phyloP scores from a whole-genome alignment of 306 rosid species.

The Vigna angularis region DNA sequence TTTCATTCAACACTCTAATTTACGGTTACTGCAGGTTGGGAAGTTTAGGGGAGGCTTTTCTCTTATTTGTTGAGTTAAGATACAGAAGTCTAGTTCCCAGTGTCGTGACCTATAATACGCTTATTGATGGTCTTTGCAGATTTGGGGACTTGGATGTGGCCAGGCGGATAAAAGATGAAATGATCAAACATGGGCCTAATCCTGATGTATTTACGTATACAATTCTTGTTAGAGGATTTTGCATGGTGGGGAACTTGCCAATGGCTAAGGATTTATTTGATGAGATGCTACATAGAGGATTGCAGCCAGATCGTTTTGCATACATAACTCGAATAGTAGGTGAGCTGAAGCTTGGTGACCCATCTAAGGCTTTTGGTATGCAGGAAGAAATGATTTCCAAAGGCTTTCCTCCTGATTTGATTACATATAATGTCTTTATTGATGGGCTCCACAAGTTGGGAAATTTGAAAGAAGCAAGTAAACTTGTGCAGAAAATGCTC shows the following conservation, averaged over 20 bases:
- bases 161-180: slow-evolving; percentile 61
- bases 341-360: slow-evolving; percentile 71
- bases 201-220: slow-evolving; percentile 82
- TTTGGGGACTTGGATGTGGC: slow-evolving; percentile 75
- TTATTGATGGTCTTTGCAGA: slow-evolving; percentile 74
- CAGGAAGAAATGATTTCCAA: slow-evolving; percentile 76
- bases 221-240: slow-evolving; percentile 70
- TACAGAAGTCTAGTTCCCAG: slow-evolving; percentile 56
- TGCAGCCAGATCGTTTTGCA: slow-evolving; percentile 71
- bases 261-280: slow-evolving; percentile 71
- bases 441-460: slow-evolving; percentile 67
- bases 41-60: slow-evolving; percentile 61
- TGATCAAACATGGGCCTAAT: slow-evolving; percentile 58
- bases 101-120: slow-evolving; percentile 74
- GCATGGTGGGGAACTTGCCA: slow-evolving; percentile 61
- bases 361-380: slow-evolving; percentile 64
- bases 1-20: slow-evolving; percentile 71
- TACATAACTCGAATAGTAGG: slow-evolving; percentile 72
- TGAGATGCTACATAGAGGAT: slow-evolving; percentile 69
- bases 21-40: slow-evolving; percentile 72
- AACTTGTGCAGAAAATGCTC: slow-evolving; percentile 61
- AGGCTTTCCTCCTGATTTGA: slow-evolving; percentile 74
- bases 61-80: slow-evolving; percentile 60
- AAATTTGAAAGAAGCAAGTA: slow-evolving; percentile 60
- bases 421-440: slow-evolving; percentile 70